A percentile compares a stretch with the other conserved stretches of the same genome.
Evolutionary conservation across 352 stramenopile species (phyloP).

Genomic region (Globisporangium okanoganense): DNA sequence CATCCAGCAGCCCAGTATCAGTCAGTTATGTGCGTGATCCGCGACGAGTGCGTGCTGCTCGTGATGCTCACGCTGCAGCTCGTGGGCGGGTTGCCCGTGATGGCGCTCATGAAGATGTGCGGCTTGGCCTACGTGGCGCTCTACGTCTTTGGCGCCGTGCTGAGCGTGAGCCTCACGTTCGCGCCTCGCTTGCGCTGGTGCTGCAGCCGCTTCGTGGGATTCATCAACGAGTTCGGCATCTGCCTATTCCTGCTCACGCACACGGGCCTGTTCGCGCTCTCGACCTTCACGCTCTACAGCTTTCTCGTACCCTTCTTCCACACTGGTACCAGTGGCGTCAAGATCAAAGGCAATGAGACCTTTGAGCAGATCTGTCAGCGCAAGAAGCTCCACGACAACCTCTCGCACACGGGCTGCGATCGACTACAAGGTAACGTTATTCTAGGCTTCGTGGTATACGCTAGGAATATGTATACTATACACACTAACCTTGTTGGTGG

Average conservation of each 20-base stretch:
- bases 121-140: conserved; percentile 31
- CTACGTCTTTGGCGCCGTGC: conserved; percentile 29
- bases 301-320: conserved; percentile 37
- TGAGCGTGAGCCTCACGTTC: conserved; percentile 41
- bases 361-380: conserved; percentile 26
- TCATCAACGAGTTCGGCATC: conserved; percentile 42
- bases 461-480: background rate
- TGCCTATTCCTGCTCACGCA: conserved; percentile 41
- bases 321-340: background rate
- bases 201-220: conserved; percentile 23
- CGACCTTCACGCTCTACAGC: conserved; percentile 34
- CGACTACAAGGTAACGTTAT: conserved; percentile 29
- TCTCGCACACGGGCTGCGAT: conserved; percentile 42
- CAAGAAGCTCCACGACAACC: conserved; percentile 36
- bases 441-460: background rate
- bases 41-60: conserved; percentile 45
- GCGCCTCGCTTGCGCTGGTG: conserved; percentile 33
- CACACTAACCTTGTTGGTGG: background rate
- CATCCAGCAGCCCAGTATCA: background rate
- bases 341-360: conserved; percentile 10
- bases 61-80: conserved; percentile 36
- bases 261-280: conserved; percentile 30
- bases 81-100: conserved; percentile 33
- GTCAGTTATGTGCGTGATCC: conserved; percentile 35
- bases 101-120: conserved; percentile 47